These are phyloP conservation scores for Skeletonema potamos DNA, from an alignment of 108 stramenopile genomes.

Conservation along the genomic window DNA sequence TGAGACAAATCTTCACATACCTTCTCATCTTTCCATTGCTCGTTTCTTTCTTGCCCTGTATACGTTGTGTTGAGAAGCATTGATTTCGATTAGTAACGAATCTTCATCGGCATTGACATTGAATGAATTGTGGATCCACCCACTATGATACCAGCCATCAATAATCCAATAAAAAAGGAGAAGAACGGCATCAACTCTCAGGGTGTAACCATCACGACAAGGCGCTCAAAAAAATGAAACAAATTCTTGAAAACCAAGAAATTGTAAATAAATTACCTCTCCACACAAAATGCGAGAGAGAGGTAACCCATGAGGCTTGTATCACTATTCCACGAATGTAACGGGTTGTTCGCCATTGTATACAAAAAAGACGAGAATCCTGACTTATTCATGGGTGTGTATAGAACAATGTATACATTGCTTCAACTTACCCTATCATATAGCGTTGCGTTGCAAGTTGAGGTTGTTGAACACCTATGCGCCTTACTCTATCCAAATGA, in stretches of 20 bases:
- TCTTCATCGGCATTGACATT: background rate
- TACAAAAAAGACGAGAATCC: slow-evolving; percentile 23
- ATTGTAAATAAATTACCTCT: background rate
- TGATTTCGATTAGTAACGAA: background rate
- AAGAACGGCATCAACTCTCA: slow-evolving; percentile 45
- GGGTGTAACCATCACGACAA: slow-evolving; percentile 42
- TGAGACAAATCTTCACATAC: background rate
- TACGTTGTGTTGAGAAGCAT: background rate
- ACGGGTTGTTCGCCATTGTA: slow-evolving; percentile 36
- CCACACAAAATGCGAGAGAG: background rate
- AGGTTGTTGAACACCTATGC: no score
- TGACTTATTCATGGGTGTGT: slow-evolving; percentile 44
- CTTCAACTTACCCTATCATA: no score
- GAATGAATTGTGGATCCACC: slow-evolving; percentile 34
- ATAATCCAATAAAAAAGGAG: background rate
- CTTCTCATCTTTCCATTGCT: background rate
- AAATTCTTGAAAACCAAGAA: background rate
- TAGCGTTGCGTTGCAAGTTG: background rate
- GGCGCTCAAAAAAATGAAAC: slow-evolving; percentile 1
- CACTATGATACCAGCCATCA: slow-evolving; percentile 30
- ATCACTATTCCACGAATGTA: slow-evolving; percentile 46
- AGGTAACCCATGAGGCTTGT: slow-evolving; percentile 6
- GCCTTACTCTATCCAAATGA: background rate
- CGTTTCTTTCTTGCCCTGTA: background rate
- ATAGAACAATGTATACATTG: no score